phyloP scores from a whole-genome alignment of 2,329 filamentous ascomycete species.

The Aspergillus sp. region DNA sequence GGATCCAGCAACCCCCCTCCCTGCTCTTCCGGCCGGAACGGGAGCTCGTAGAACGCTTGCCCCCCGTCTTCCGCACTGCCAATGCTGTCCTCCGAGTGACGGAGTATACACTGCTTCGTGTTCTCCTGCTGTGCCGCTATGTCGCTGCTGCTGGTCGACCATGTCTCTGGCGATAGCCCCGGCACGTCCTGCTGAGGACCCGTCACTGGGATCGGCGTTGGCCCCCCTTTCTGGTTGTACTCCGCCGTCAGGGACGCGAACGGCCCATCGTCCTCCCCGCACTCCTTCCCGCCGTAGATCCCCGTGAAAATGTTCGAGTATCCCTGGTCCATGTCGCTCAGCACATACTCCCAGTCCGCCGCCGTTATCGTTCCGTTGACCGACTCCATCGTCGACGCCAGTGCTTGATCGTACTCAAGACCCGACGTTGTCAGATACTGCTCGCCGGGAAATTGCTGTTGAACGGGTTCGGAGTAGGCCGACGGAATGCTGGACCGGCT shows the following conservation, averaged over 20 bases:
- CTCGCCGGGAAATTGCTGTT: constrained; percentile 10
- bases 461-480: constrained; percentile 12
- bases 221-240: constrained; percentile 19
- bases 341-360: constrained; percentile 72
- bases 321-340: constrained; percentile 70
- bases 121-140: constrained; percentile 18
- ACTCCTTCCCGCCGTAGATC: constrained; percentile 38
- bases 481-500: constrained; percentile 21
- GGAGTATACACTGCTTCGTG: constrained; percentile 46
- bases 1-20: constrained; percentile 23
- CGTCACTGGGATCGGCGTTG: constrained; percentile 9
- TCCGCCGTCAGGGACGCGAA: constrained; percentile 27
- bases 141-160: constrained; percentile 33
- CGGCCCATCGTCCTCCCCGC: constrained; percentile 25
- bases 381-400: constrained; percentile 28
- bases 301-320: constrained; percentile 64
- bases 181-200: constrained; percentile 21
- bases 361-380: constrained; percentile 42
- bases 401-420: constrained; percentile 21
- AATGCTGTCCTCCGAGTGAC: constrained; percentile 52
- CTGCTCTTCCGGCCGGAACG: constrained; percentile 20
- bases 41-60: constrained; percentile 13
- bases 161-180: constrained; percentile 29
- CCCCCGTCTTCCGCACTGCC: constrained; percentile 43
- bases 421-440: constrained; percentile 43